These are phyloP conservation scores for Orbilia quercus DNA, from an alignment of 2,329 filamentous ascomycete species.

Conservation along the genomic window DNA sequence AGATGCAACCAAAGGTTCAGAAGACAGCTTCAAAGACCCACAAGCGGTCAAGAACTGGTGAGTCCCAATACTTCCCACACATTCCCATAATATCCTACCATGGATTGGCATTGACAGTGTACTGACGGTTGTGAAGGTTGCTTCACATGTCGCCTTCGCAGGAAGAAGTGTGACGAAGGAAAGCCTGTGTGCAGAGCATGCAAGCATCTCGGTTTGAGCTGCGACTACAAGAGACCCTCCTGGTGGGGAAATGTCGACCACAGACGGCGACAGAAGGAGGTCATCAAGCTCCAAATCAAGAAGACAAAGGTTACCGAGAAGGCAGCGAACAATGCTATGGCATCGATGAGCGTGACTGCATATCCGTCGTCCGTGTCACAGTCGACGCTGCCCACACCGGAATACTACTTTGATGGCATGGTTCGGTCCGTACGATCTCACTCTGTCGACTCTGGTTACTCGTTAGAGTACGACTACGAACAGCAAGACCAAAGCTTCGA, in stretches of 20 bases:
- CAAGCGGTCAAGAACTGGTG: constrained; percentile 92
- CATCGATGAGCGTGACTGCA: constrained; percentile 57
- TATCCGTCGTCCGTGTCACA: constrained; percentile 56
- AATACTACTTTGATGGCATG: constrained; percentile 76
- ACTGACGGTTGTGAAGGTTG: constrained; percentile 67
- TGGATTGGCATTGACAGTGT: constrained; percentile 60
- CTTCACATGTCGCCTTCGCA: constrained; percentile 74
- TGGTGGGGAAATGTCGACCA: constrained; percentile 98
- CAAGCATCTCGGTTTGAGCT: constrained; percentile 80
- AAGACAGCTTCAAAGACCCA: constrained; percentile 88
- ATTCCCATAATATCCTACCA: constrained; percentile 13
- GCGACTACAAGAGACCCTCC: constrained; percentile 94
- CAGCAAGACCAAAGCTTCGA: constrained; percentile 53
- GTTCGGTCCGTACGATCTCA: constrained; percentile 63
- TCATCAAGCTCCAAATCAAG: constrained; percentile 98
- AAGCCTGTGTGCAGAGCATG: constrained; percentile 74
- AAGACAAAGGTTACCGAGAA: constrained; percentile 94
- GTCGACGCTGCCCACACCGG: constrained; percentile 75
- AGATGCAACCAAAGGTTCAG: constrained; percentile 63
- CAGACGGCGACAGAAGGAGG: constrained; percentile 86
- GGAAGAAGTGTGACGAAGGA: constrained; percentile 77
- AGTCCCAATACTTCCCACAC: constrained; percentile 62
- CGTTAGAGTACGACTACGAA: constrained; percentile 58
- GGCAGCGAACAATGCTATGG: constrained; percentile 62
- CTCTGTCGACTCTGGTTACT: constrained; percentile 64